Base-by-base conservation (phyloP, 495 filamentous ascomycete genomes). In the Haplographium delicatum region DNA sequence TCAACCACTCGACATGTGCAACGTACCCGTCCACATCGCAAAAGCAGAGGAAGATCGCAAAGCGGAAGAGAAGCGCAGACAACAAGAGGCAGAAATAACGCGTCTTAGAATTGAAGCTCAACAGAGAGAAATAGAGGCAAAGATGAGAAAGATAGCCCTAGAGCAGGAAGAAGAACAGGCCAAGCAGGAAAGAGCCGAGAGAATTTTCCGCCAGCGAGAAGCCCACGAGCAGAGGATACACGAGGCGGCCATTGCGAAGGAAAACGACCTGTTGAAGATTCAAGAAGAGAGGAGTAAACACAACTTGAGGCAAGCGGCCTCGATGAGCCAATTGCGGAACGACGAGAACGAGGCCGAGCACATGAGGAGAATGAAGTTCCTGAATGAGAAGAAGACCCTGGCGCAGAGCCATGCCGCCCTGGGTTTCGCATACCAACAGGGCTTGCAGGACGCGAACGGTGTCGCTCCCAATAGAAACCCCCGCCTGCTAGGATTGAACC, bases 81-180 rank as follows among this genome's bases (percentile, higher is more conserved):
- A 42, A 28, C 30, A 41, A 30, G 43, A 48, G 22, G 51, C 30
- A 47, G 31, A 47, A 20, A 44, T 20, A 7, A 15, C 24, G 16
- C 46, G 46, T n/a, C 47, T 31, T 3, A n/a, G 27, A 1, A 44
- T 56, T 42, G 47, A 56, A 47, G 19, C 46, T 18, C 16, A 51
- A 31, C 45, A 50, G 27, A 37, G 45, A 1, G n/a, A 50, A 38
- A 25, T 44, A 1, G 53, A 18, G 18, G 47, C 18, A 20, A 20
- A 23, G 22, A 27, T 27, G 2, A 28, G 22, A 13, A 56, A 49
- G 18, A 19, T 50, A 28, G 47, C 39, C 4, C 6, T 50, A 22
- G 53, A 56, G 30, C 16, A 50, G 41, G 46, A 50, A 50, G 46
- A 38, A 19, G 53, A 37, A 38, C 46, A 50, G 45, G 53, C 44